Evolutionary conservation across 2,329 filamentous ascomycete species (phyloP).

Genomic region (Aspergillus tamarii): DNA sequence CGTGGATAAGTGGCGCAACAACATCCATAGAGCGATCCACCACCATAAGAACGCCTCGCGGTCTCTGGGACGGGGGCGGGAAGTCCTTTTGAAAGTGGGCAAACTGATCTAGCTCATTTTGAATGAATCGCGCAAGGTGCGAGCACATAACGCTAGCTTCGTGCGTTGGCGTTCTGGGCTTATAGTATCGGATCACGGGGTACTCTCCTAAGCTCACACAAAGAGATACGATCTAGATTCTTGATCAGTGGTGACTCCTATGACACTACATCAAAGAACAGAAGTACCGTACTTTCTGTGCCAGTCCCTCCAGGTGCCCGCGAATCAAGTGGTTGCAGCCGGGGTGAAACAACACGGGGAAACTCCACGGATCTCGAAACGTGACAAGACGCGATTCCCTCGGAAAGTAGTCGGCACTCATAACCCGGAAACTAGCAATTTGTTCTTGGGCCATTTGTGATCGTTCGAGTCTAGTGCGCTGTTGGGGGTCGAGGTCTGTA

Average conservation of each 20-base stretch:
- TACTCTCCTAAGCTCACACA: constrained; percentile 94
- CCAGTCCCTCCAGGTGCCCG: constrained; percentile 79
- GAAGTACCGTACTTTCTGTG: constrained; percentile 71
- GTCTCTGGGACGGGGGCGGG: constrained; percentile 71
- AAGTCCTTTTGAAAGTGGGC: constrained; percentile 83
- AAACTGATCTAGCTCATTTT: constrained; percentile 88
- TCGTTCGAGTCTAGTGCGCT: constrained; percentile 74
- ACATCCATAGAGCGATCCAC: constrained; percentile 93
- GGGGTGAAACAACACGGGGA: constrained; percentile 88
- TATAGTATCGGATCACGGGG: constrained; percentile 89
- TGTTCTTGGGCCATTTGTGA: constrained; percentile 70
- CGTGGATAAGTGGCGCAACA: constrained; percentile 83
- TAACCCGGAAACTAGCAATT: constrained; percentile 77
- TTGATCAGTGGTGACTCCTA: constrained; percentile 15
- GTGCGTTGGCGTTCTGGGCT: constrained; percentile 73
- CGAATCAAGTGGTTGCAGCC: constrained; percentile 82
- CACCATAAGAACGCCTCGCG: constrained; percentile 80
- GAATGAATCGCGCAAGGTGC: constrained; percentile 87
- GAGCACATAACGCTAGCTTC: constrained; percentile 86
- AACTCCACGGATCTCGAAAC: constrained; percentile 94
- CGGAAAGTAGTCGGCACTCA: constrained; percentile 87
- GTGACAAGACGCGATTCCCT: constrained; percentile 89
- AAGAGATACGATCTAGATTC: constrained; percentile 72
- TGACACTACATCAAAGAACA: neutral
- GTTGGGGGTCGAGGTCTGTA: constrained; percentile 67